These are phyloP conservation scores for Elaeis guineensis DNA, from an alignment of 176 grass and related monocot species.

Conservation along the genomic window DNA sequence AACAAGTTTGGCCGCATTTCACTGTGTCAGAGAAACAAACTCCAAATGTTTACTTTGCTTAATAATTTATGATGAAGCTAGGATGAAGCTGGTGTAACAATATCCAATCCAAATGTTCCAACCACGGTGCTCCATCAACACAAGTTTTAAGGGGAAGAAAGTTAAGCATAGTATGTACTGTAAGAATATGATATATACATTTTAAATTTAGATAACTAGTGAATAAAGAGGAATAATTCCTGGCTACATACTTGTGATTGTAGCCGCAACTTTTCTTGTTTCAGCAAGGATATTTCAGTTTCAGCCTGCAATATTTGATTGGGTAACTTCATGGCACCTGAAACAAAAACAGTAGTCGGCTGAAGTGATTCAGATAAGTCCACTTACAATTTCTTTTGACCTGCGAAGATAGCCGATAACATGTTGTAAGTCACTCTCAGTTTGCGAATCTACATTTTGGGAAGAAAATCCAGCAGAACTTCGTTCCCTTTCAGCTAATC, in stretches of 20 bases:
- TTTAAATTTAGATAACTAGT: background rate
- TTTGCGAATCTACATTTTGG: conserved; percentile 39
- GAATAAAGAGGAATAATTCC: background rate
- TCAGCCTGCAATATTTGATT: conserved; percentile 55
- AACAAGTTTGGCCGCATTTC: too few relatives aligned
- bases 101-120: too few relatives aligned
- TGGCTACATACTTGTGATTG: conserved; percentile 64
- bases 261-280: conserved; percentile 77
- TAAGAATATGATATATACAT: too few relatives aligned
- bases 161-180: too few relatives aligned
- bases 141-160: too few relatives aligned
- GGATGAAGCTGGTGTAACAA: too few relatives aligned
- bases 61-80: too few relatives aligned
- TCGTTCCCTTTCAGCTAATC: conserved; percentile 78
- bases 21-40: too few relatives aligned
- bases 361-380: background rate
- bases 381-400: conserved; percentile 99
- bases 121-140: too few relatives aligned
- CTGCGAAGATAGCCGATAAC: conserved; percentile 81
- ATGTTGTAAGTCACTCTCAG: conserved; percentile 65
- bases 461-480: conserved; percentile 53
- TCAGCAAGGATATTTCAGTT: conserved; percentile 87
- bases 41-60: too few relatives aligned
- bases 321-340: background rate
- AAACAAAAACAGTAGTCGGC: too few relatives aligned